Evolutionary conservation across 208 protist genomes (phyloP).

Genomic region (Leishmania mexicana): DNA sequence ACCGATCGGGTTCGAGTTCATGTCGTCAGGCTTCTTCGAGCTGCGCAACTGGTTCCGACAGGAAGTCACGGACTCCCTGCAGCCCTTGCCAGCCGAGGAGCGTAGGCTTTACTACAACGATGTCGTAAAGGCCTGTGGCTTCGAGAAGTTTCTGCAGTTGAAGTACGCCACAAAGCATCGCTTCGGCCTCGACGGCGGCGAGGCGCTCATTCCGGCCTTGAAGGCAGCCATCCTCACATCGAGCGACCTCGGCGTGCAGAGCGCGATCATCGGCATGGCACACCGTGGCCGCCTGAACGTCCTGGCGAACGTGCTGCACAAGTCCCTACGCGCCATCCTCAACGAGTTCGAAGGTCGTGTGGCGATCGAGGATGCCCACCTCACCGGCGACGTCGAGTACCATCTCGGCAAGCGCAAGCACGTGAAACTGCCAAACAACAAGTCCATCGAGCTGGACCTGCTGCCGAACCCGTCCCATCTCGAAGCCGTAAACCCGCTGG

Average conservation of each 20-base stretch:
- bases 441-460: conserved; percentile 95
- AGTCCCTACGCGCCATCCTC: conserved; percentile 90
- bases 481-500: conserved; percentile 98
- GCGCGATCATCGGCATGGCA: conserved; percentile 97
- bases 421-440: conserved; percentile 67
- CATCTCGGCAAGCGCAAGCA: conserved; percentile 94
- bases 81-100: conserved; percentile 61
- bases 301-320: conserved; percentile 96
- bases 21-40: conserved; percentile 94
- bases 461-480: conserved; percentile 98
- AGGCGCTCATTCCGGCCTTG: conserved; percentile 96
- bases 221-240: conserved; percentile 91
- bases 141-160: conserved; percentile 94
- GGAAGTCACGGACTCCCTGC: conserved; percentile 77
- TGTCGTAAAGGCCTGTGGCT: conserved; percentile 91
- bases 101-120: conserved; percentile 70
- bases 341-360: conserved; percentile 89
- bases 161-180: conserved; percentile 96
- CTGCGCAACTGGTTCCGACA: conserved; percentile 96
- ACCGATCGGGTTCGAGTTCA: conserved; percentile 96
- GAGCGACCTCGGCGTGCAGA: conserved; percentile 83
- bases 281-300: conserved; percentile 98
- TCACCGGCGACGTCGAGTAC: conserved; percentile 97
- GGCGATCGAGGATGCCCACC: conserved; percentile 37
- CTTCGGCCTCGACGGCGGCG: conserved; percentile 97